Evolutionary conservation across 805 yeast genomes (phyloP), one percentile per base, ranked within the genome.

Genomic region (Kregervanrija fluxuum): DNA sequence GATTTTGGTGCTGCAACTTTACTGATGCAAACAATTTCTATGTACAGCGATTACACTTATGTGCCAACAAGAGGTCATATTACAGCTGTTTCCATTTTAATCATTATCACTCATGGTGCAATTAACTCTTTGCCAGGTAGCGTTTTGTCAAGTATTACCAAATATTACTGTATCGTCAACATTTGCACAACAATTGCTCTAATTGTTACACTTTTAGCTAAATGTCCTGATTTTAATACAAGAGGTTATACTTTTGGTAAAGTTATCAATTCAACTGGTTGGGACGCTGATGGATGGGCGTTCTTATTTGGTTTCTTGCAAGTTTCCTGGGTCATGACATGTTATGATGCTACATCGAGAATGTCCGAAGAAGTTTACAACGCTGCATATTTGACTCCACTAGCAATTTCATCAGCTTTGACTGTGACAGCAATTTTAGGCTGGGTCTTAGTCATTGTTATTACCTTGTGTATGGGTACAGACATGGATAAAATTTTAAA

Each of bases 241-340:
- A 75, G 73, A 16, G 49, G 49, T 16, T 77, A 57, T 57, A 75
- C 77, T 9, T 79, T 79, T 54, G 68, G 73, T 16, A 60, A 63
- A 42, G 69, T 74, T 44, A 67, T 70, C 38, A 69, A 75, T 52
- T 55, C 53, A 40, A 71, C 79, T 15, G 77, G 76, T 41, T 79
- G 82, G 79, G 57, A 66, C 17, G 56, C 64, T 5, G 64, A 66
- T 39, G 82, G 82, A 4, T 77, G 80, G 74, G 71, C 80, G 4
- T 77, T 77, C 56, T 56, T 77, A 54, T 73, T 73, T 46, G 72
- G 77, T n/a, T 75, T 75, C 71, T 65, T 73, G 59, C 78, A 78
- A 35, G 77, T 73, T 13, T 69, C 77, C 35, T 75, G 81, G 80
- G 77, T 78, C 47, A 75, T 75, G 68, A 77, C 80, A 28, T 71